phyloP scores from a whole-genome alignment of 169 alveolate species.

The Plasmodium chabaudi region DNA sequence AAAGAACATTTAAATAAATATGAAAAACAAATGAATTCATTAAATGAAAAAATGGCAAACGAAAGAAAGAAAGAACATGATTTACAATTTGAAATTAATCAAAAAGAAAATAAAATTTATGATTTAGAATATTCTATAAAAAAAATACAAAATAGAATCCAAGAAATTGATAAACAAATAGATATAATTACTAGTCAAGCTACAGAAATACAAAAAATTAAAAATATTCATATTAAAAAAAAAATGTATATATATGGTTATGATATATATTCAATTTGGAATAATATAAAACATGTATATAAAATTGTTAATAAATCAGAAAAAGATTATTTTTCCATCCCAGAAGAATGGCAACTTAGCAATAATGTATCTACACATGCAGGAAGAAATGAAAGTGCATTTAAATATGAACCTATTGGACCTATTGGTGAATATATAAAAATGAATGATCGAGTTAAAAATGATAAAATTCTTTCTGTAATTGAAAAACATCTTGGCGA shows the following conservation, averaged over 20 bases:
- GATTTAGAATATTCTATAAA: slow-evolving; percentile 40
- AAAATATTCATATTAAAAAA: slow-evolving; percentile 37
- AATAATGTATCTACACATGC: background rate
- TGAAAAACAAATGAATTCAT: slow-evolving; percentile 1
- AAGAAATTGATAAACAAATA: slow-evolving; percentile 24
- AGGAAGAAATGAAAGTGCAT: background rate
- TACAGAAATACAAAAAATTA: slow-evolving; percentile 42
- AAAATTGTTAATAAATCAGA: background rate
- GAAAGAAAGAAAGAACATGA: slow-evolving; percentile 30
- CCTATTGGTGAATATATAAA: slow-evolving; percentile 70
- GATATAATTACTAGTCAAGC: slow-evolving; percentile 14
- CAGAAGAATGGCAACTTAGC: background rate
- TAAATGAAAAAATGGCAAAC: slow-evolving; percentile 33
- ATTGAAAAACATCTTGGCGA: slow-evolving; percentile 72
- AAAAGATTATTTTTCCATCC: background rate
- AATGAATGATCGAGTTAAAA: slow-evolving; percentile 6
- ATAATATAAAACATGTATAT: slow-evolving; percentile 17
- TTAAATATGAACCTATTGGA: slow-evolving; percentile 71
- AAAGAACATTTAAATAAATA: slow-evolving; percentile 42
- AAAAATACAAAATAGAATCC: slow-evolving; percentile 7
- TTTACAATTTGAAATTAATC: slow-evolving; percentile 23
- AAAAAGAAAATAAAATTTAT: slow-evolving; percentile 45
- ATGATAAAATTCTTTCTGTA: slow-evolving; percentile 39
- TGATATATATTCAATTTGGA: slow-evolving; percentile 42
- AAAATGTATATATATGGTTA: slow-evolving; percentile 71